Conservation (phyloP, 768 basidiomycete genomes). For the Podaxis sp. region DNA sequence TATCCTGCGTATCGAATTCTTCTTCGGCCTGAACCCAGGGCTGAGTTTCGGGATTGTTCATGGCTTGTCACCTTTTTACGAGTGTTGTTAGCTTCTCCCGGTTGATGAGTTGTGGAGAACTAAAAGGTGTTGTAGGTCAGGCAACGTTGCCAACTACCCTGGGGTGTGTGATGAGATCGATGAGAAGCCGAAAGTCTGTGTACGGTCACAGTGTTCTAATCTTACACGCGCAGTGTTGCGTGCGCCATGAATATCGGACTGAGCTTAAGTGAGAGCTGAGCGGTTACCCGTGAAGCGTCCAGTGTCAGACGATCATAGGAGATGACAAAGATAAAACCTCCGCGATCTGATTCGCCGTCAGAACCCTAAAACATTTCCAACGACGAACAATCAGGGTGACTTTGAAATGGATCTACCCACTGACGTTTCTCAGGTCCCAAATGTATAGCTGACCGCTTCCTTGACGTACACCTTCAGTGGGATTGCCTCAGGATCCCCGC, state of each 20-base stretch:
- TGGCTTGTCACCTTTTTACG: not conserved
- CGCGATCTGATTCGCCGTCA: not conserved
- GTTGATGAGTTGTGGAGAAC: not conserved
- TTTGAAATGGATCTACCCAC: not conserved
- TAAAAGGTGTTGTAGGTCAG: not conserved
- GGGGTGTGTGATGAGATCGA: not conserved
- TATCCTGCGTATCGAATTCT: constrained; percentile 31
- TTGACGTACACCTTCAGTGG: not conserved
- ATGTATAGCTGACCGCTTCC: not conserved
- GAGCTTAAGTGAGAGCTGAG: not conserved
- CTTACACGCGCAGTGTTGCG: not conserved
- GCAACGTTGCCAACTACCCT: not conserved
- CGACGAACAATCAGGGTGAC: not conserved
- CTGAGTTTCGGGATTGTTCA: not conserved
- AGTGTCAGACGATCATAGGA: not conserved
- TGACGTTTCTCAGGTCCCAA: not conserved
- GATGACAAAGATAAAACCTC: not conserved
- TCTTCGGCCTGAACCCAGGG: not conserved
- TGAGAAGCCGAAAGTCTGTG: not conserved
- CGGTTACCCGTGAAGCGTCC: not conserved
- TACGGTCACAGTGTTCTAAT: not conserved
- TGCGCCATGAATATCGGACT: not conserved
- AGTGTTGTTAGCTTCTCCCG: not conserved
- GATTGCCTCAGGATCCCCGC: not conserved
- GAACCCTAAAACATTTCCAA: not conserved